Conservation (phyloP, 2,329 filamentous ascomycete genomes). For the Colletotrichum tamarilloi region DNA sequence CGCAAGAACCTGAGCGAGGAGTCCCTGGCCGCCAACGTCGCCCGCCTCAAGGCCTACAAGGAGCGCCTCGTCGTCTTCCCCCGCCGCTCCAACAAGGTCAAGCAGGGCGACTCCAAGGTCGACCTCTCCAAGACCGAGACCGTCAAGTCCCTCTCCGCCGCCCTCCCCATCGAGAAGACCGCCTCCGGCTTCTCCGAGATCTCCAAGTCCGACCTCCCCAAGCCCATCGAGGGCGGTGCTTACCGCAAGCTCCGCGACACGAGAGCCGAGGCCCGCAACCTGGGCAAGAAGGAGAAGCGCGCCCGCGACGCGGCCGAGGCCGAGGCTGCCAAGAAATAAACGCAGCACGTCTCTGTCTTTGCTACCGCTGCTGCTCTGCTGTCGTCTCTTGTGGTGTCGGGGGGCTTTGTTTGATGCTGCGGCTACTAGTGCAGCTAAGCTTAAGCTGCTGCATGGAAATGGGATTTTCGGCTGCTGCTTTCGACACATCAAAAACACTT, state of each 20-base stretch:
- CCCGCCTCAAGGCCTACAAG: slow-evolving; percentile 98
- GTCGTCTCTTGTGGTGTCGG: slow-evolving; percentile 35
- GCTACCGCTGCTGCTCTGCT: slow-evolving; percentile 25
- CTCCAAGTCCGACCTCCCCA: slow-evolving; percentile 83
- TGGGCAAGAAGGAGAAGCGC: slow-evolving; percentile 93
- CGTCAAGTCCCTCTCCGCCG: slow-evolving; percentile 64
- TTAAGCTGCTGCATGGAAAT: slow-evolving; percentile 23
- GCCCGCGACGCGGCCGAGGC: slow-evolving; percentile 88
- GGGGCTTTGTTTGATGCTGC: slow-evolving; percentile 33
- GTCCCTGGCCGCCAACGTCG: slow-evolving; percentile 93
- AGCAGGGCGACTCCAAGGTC: slow-evolving; percentile 93
- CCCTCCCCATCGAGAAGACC: slow-evolving; percentile 79
- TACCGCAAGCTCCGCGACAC: slow-evolving; percentile 87
- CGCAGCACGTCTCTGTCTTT: slow-evolving; percentile 37
- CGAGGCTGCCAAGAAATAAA: slow-evolving; percentile 88
- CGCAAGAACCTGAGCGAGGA: slow-evolving; percentile 98
- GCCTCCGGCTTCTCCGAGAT: slow-evolving; percentile 77
- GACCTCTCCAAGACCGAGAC: slow-evolving; percentile 75
- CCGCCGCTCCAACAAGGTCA: slow-evolving; percentile 91
- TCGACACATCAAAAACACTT: slow-evolving; percentile 35
- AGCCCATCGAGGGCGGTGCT: slow-evolving; percentile 82
- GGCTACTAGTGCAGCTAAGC: slow-evolving; percentile 27
- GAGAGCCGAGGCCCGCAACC: slow-evolving; percentile 83
- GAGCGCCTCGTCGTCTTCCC: slow-evolving; percentile 97
- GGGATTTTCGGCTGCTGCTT: slow-evolving; percentile 34